Evolutionary conservation across 768 basidiomycete genomes (phyloP), one percentile per base, ranked within the genome.

Genomic region (Kwoniella mangroviensis): DNA sequence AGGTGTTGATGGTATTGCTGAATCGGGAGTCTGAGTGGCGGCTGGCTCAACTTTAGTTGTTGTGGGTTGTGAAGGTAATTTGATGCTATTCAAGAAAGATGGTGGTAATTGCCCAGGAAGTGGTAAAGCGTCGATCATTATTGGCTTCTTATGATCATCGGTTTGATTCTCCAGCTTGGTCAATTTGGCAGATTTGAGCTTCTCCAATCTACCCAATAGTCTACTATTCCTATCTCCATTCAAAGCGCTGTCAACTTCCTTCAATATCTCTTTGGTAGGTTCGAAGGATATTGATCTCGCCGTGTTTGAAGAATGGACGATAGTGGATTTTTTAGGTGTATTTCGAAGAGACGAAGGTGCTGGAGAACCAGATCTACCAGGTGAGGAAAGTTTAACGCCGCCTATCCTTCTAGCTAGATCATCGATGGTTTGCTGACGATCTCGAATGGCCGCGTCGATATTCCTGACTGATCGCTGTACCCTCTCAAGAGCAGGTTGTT

Each of bases 381-480:
- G 58, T 6, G 60, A 58, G 51, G 41, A 40, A 3, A 69, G 2
- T 57, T 56, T 57, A 17, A 82, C 58, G 45, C 72, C 43, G 34
- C 72, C 62, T 67, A 85, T 71, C 1, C 83, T 73, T 7, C 71
- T 63, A 0, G 80, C 65, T 17, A 85, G 76, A 21, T 82, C 82
- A 67, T 84, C 84, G 34, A 85, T 72, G n/a, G 82, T 80, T 56
- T 74, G 53, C 3, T 72, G 71, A 68, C 76, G 75, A 57, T 80
- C 78, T 9, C 72, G 67, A 4, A 84, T 79, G 17, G 80, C 82
- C 2, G 66, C 67, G 6, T 93, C 91, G 75, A 97, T 92, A 80
- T 95, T 94, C 52, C 90, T 88, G 75, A 92, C 91, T 0, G 54
- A 55, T 22, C 28, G 42, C n/a, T 41, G 9, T 2, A 19, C 28